Evolutionary conservation across 2,329 filamentous ascomycete species (phyloP), one percentile per base, ranked within the genome.

Genomic region (Penicillium carneum): DNA sequence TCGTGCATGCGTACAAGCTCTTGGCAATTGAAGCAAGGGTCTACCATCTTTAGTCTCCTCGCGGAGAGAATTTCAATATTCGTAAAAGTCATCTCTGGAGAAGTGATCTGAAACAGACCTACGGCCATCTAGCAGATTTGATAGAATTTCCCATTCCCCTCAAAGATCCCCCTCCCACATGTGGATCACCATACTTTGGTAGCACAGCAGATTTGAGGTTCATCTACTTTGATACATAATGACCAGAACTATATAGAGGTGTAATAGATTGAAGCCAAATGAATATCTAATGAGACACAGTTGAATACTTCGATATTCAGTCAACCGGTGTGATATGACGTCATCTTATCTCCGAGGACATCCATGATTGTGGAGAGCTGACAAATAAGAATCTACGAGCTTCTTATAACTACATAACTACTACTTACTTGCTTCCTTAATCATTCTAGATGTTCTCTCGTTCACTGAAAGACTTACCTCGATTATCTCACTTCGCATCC

Each of bases 401-500:
- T n/a, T 4, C 23, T 4, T 51, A 26, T 26, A 26, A 26, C 23
- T 26, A 26, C 20, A 23, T 23, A 23, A 23, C 2, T 23, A 23
- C 29, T 26, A 36, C 38, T 14, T 26, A 29, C 10, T 29, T 33
- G 14, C 16, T 10, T 26, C 14, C 36, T 50, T 18, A 14, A 31
- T 18, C 5, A n/a, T 29, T 46, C 20, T 11, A 10, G 2, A 58
- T 52, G 33, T 51, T 46, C n/a, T 52, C 20, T 39, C 33, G 34
- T 33, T 47, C 59, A n/a, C 36, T 63, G 16, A 67, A 50, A 50
- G 54, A 48, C 65, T 59, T 20, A 14, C 62, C 59, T 1, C 42
- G 59, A 57, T 52, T 65, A 2, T 52, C 57, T 14, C 57, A 39
- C 41, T 9, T 64, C 1, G 46, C 63, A 16, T 45, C 55, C 4